Conservation (phyloP, 345 rosid species). For the Pugionium dolabratum region DNA sequence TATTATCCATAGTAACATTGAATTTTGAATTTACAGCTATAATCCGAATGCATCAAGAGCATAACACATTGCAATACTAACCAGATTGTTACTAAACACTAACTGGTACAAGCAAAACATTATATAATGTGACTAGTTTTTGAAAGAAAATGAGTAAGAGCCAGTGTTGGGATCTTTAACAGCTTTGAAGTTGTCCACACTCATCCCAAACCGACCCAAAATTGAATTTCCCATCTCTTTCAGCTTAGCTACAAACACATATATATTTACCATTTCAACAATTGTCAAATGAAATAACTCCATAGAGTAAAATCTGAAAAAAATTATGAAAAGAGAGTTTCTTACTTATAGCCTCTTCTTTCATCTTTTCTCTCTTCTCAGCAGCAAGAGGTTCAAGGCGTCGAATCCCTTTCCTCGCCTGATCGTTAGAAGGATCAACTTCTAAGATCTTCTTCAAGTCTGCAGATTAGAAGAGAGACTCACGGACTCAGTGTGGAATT, state of each 20-base stretch:
- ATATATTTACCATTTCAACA: background rate
- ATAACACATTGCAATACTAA: slow-evolving; percentile 10
- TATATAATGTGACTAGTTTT: slow-evolving; percentile 30
- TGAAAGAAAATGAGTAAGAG: slow-evolving; percentile 85
- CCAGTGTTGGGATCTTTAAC: slow-evolving; percentile 96
- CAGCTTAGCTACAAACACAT: slow-evolving; percentile 60
- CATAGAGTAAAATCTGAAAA: no score
- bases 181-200: slow-evolving; percentile 89
- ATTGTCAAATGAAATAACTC: background rate
- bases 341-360: slow-evolving; percentile 97
- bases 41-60: slow-evolving; percentile 5
- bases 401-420: slow-evolving; percentile 61
- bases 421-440: slow-evolving; percentile 76
- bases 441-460: slow-evolving; percentile 87
- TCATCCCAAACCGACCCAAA: slow-evolving; percentile 90
- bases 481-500: background rate
- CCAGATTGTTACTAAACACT: slow-evolving; percentile 16
- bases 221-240: slow-evolving; percentile 90
- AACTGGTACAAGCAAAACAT: slow-evolving; percentile 27
- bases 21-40: slow-evolving; percentile 22
- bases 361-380: slow-evolving; percentile 90
- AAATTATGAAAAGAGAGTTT: no score
- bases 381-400: slow-evolving; percentile 89
- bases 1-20: slow-evolving; percentile 21
- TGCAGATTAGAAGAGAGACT: slow-evolving; percentile 34